Evolutionary conservation across 116 monocot genomes (phyloP), one percentile per base, ranked within the genome.

Genomic region (Papilionanthe hybrid): DNA sequence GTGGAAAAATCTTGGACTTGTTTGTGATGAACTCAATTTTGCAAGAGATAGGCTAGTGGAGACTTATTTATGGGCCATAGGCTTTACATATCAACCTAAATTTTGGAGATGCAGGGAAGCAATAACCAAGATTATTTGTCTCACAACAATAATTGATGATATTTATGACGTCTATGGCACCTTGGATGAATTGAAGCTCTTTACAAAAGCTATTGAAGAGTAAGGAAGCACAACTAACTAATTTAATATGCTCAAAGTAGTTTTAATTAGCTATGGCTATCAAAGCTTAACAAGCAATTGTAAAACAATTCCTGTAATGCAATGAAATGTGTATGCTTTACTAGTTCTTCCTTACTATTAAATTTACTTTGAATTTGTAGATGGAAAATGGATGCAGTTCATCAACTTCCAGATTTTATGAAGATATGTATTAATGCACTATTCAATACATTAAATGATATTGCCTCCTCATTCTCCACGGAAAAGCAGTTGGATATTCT

Each of bases 331-430:
- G 32, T 30, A 10, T 32, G 18, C 71, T 7, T 73, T 8, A 19
- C 43, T 19, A 22, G 9, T n/a, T 20, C 13, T 43, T n/a, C 1
- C 42, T 18, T 22, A 43, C 32, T 27, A 25, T 1, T 48, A 58
- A 74, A 81, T 27, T 44, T 12, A 45, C 69, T 13, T 76, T 1
- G 42, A 7, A 45, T 13, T 57, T 81, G 1, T 55, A 88, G 88
- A 80, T 88, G 88, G 88, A 79, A 81, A 29, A 25, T 60, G 5
- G 57, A 47, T 77, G 43, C 75, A 48, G 77, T 23, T n/a, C 23
- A 84, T 49, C 27, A 71, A 50, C 58, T 89, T 27, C 89, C 89
- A 25, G 66, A 86, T 12, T 84, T 82, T 17, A 82, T 89, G 89
- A 86, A 50, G 74, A 53, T 37, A 29, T 48, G 73, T 45, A 80